phyloP scores from a whole-genome alignment of 106 monocot species.

The Platanthera zijinensis region DNA sequence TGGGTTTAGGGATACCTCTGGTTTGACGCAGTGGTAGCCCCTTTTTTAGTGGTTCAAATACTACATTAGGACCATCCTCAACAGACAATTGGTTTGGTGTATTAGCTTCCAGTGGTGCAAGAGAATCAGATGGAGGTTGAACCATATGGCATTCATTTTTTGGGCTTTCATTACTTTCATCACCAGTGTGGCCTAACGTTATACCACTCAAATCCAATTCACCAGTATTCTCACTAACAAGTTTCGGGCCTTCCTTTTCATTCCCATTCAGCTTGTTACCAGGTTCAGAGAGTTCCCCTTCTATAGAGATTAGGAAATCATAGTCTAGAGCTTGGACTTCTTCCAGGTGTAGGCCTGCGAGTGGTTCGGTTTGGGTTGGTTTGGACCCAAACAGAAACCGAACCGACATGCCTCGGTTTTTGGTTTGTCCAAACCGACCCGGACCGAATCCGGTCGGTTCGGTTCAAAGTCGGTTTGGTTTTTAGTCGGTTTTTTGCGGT shows the following conservation, averaged over 20 bases:
- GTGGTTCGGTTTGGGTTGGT: too few relatives aligned
- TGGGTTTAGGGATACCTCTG: slow-evolving; percentile 9
- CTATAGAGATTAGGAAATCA: background rate
- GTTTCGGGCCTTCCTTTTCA: background rate
- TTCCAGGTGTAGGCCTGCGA: too few relatives aligned
- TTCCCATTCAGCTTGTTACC: too few relatives aligned
- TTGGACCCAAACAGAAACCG: too few relatives aligned
- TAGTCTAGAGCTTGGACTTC: background rate
- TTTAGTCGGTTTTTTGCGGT: too few relatives aligned
- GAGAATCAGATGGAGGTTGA: background rate
- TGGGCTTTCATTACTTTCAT: background rate
- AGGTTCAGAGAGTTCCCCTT: too few relatives aligned
- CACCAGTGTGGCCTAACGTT: background rate
- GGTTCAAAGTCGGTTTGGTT: too few relatives aligned
- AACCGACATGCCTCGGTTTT: too few relatives aligned
- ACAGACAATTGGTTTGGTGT: slow-evolving; percentile 6
- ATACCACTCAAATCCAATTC: background rate
- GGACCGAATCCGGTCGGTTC: too few relatives aligned
- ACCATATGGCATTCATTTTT: background rate
- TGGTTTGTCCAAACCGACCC: too few relatives aligned
- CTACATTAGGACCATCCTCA: background rate
- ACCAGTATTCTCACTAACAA: background rate
- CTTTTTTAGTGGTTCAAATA: background rate
- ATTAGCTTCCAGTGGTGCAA: background rate
- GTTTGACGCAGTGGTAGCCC: background rate